Percentiles rank a stretch among this genome's conserved stretches.
Conservation (phyloP, 768 basidiomycete genomes). For the Leccinum pellstonianum region DNA sequence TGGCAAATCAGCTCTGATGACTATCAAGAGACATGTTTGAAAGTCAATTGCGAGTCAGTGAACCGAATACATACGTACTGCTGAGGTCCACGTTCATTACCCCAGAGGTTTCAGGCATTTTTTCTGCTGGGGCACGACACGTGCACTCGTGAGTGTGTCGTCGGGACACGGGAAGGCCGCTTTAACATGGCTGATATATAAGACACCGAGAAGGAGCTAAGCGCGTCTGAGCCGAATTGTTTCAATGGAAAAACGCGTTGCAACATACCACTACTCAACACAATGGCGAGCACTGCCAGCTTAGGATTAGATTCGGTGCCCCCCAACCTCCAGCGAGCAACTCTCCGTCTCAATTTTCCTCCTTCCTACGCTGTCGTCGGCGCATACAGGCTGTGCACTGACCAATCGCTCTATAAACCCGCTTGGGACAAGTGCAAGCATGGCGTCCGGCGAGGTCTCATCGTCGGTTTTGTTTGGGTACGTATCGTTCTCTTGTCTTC, state of each 20-base stretch:
- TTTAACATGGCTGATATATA: not conserved
- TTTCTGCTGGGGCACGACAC: not conserved
- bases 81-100: slow-evolving; percentile 28
- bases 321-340: slow-evolving; percentile 48
- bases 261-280: not conserved
- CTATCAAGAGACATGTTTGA: slow-evolving; percentile 3
- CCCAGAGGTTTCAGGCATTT: slow-evolving; percentile 8
- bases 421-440: slow-evolving; percentile 86
- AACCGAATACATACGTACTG: slow-evolving; percentile 11
- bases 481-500: slow-evolving; percentile 14
- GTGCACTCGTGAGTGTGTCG: not conserved
- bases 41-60: not conserved
- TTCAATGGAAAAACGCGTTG: too few relatives aligned
- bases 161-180: not conserved
- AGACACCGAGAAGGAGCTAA: not conserved
- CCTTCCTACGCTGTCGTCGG: slow-evolving; percentile 86
- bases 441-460: slow-evolving; percentile 65
- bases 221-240: too few relatives aligned
- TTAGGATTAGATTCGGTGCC: slow-evolving; percentile 38
- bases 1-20: slow-evolving; percentile 28
- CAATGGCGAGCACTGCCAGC: not conserved
- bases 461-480: slow-evolving; percentile 73
- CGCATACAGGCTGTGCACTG: slow-evolving; percentile 76
- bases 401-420: slow-evolving; percentile 64
- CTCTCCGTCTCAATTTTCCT: slow-evolving; percentile 66